Percentiles rank a stretch among this genome's conserved stretches.
Evolutionary conservation across 2,329 filamentous ascomycete genomes (phyloP).

Genomic region (Fusarium sublunatum): DNA sequence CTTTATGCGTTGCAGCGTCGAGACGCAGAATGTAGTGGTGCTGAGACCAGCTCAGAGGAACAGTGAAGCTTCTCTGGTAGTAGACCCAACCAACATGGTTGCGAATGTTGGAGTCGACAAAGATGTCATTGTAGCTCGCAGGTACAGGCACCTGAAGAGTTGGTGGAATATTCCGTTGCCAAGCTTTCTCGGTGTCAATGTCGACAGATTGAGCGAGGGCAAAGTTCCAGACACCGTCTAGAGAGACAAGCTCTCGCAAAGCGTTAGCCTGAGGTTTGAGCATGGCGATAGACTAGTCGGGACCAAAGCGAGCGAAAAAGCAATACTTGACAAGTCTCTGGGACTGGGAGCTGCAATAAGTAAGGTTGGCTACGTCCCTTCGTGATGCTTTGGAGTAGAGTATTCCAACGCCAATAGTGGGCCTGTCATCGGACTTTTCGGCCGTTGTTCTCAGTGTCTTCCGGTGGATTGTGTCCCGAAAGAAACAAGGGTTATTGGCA

Average conservation of each 20-base stretch:
- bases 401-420: too few relatives aligned
- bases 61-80: constrained; percentile 16
- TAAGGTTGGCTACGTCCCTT: too few relatives aligned
- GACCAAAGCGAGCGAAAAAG: too few relatives aligned
- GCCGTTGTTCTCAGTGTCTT: too few relatives aligned
- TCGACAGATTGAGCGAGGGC: constrained; percentile 9
- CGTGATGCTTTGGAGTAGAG: too few relatives aligned
- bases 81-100: constrained; percentile 32
- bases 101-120: constrained; percentile 19
- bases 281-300: too few relatives aligned
- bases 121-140: constrained; percentile 32
- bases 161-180: constrained; percentile 12
- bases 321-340: too few relatives aligned
- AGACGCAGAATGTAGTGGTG: constrained; percentile 23
- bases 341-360: too few relatives aligned
- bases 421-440: too few relatives aligned
- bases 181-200: constrained; percentile 9
- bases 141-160: constrained; percentile 17
- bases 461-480: too few relatives aligned
- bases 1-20: constrained; percentile 22
- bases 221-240: constrained; percentile 33
- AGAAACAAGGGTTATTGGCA: too few relatives aligned
- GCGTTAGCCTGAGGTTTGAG: constrained; percentile 22
- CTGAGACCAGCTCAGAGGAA: constrained; percentile 20
- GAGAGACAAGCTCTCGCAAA: constrained; percentile 18